Evolutionary conservation across 805 yeast genomes (phyloP), one percentile per base, ranked within the genome.

Genomic region (Lipomyces lipofer): DNA sequence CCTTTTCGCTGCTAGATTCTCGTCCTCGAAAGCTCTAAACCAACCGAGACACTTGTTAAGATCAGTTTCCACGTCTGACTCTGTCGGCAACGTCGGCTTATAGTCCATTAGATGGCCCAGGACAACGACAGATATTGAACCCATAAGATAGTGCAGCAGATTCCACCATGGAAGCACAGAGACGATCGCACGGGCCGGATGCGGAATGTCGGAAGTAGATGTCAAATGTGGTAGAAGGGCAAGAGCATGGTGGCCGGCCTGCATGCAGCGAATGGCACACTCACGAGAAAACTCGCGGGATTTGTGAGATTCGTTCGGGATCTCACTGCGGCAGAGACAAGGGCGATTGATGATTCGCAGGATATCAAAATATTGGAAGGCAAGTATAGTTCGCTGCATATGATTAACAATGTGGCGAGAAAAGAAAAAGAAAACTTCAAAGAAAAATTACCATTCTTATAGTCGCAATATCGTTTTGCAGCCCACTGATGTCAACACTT

Each of bases 101-200:
- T 43, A 33, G 19, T 32, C 42, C 40, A 38, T 44, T 5, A 38
- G n/a, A 33, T 49, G 38, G 4, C 58, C 58, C 30, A 49, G 22
- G 9, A 54, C 58, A 51, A 54, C 49, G 10, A 51, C 58, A 4
- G 58, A 43, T 2, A 54, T 40, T 30, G 58, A 45, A 13, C 58
- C 46, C 58, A 54, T 54, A 5, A 51, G 28, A 33, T 54, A 54
- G 32, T 47, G 48, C 4, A 33, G 27, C 4, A 47, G 15, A 15
- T 39, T 38, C 58, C 58, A 54, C 58, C 58, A 54, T 3, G 58
- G 58, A 19, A 54, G 29, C 6, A 46, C 46, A 8, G 5, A 27
- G n/a, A 22, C 47, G 6, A 49, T 10, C 10, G 38, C 33, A 12
- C 45, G 45, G 15, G 33, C 32, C 13, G 45, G 27, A 15, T 39